Evolutionary conservation across 2,329 filamentous ascomycete genomes (phyloP), one percentile per base, ranked within the genome.

Genomic region (Cadophora gregata): DNA sequence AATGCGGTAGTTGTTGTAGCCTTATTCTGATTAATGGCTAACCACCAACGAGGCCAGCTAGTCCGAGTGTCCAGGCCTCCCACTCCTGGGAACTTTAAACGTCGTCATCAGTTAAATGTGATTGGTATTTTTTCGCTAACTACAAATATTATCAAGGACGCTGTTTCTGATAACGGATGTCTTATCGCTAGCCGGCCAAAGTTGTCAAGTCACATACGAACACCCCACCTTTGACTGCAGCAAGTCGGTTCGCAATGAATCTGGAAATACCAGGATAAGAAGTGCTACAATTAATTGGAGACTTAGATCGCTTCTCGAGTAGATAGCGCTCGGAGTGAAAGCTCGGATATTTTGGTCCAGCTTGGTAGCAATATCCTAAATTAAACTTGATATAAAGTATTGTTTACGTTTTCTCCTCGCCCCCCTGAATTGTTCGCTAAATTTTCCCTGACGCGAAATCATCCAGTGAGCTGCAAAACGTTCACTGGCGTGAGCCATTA

Each of bases 171-270:
- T 51, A 51, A 12, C 48, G 24, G 8, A 9, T 55, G 10, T 36
- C 51, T 56, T 56, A 56, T 56, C 51, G 51, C 51, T 33, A 9
- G 27, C 25, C 27, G n/a, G n/a, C n/a, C n/a, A n/a, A 55, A 16
- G 6, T 25, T 38, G 42, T 25, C 47, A 45, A 47, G 25, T 21
- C 29, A n/a, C 29, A 42, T 62, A 62, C 2, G 4, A 2, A 51
- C 59, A 62, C 59, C 27, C 59, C 59, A 24, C 33, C 45, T 56
- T 56, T 36, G 51, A 31, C 51, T 56, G 29, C 51, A 56, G 31
- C 51, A 16, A 33, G 29, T 51, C 24, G 10, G 48, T 27, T 51
- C 24, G 48, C 12, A 27, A 12, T 9, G 24, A 16, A 36, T 29
- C 12, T 16, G 19, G 38, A 16, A 42, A 16, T 4, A 38, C 36